phyloP scores from a whole-genome alignment of 75 land plant genomes.

The Sequoia sempervirens region DNA sequence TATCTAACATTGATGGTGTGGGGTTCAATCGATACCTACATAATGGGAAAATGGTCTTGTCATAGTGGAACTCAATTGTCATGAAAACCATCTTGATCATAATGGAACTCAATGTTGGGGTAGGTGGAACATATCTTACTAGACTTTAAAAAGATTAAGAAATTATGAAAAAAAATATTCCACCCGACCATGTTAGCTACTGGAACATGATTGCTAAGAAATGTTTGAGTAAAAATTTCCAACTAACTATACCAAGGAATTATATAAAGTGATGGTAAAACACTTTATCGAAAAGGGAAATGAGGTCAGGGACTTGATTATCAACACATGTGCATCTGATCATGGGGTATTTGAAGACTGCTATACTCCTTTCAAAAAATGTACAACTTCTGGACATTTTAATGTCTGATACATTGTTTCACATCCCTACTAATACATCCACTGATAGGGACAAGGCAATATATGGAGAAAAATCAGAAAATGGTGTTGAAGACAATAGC shows the following conservation, averaged over 20 bases:
- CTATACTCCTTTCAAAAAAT: background rate
- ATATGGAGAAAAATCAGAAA: background rate
- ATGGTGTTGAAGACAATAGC: background rate
- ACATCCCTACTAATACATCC: slow-evolving; percentile 5
- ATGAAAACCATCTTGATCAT: background rate
- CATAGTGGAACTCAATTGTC: too few species aligned
- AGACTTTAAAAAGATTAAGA: slow-evolving; percentile 2
- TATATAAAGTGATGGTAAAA: slow-evolving; percentile 4
- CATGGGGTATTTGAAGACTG: slow-evolving; percentile 10
- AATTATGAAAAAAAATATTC: slow-evolving; percentile 3
- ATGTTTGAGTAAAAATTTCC: slow-evolving; percentile 6
- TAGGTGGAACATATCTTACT: too few species aligned
- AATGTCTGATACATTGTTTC: background rate
- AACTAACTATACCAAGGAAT: slow-evolving; percentile 4
- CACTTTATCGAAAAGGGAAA: slow-evolving; percentile 8
- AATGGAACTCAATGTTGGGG: slow-evolving; percentile 8
- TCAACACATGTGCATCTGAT: slow-evolving; percentile 6
- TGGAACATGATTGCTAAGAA: slow-evolving; percentile 8
- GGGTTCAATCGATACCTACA: too few species aligned
- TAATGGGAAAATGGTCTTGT: too few species aligned
- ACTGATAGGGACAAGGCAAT: slow-evolving; percentile 6
- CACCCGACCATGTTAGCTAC: slow-evolving; percentile 4
- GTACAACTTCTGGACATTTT: too few species aligned
- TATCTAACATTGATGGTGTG: too few species aligned
- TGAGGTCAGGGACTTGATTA: slow-evolving; percentile 5